These are phyloP conservation scores for Leishmania gerbilli DNA, from an alignment of 208 protist genomes.

Conservation along the genomic window DNA sequence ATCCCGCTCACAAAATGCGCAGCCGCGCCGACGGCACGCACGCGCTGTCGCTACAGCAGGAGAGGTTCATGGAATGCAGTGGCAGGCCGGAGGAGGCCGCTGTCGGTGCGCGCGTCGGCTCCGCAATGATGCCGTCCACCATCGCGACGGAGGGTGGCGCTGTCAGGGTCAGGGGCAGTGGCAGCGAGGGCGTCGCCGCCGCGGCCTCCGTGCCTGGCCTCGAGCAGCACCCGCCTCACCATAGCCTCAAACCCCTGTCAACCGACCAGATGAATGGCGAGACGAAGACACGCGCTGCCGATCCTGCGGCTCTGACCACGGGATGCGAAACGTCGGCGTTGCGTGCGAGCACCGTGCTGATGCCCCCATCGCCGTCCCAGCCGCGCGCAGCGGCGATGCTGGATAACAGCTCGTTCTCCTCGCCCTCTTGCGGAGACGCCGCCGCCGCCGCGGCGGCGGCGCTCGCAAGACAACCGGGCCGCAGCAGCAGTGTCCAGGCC, in stretches of 20 bases:
- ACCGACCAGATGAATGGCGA: slow-evolving; percentile 18
- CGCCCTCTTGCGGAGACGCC: background rate
- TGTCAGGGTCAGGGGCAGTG: background rate
- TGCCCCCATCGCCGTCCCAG: slow-evolving; percentile 35
- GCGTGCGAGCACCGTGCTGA: slow-evolving; percentile 15
- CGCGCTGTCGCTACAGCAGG: background rate
- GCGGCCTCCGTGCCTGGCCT: background rate
- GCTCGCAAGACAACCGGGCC: background rate
- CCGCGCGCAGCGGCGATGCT: background rate
- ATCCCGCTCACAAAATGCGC: background rate
- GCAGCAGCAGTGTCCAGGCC: background rate
- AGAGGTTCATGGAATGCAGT: slow-evolving; percentile 5
- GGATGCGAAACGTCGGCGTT: slow-evolving; percentile 12
- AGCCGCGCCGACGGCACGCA: background rate
- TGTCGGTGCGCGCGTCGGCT: background rate
- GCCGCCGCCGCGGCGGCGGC: background rate
- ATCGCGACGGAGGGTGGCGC: background rate
- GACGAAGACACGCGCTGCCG: slow-evolving; percentile 17
- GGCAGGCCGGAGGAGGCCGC: slow-evolving; percentile 15
- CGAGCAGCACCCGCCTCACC: background rate
- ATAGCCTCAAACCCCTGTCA: background rate
- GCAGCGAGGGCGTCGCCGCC: background rate
- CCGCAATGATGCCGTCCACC: slow-evolving; percentile 1
- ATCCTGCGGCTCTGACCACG: slow-evolving; percentile 8
- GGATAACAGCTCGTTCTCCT: background rate